These are phyloP conservation scores for Epicoccum nigrum DNA, from an alignment of 2,329 filamentous ascomycete genomes.

Conservation along the genomic window DNA sequence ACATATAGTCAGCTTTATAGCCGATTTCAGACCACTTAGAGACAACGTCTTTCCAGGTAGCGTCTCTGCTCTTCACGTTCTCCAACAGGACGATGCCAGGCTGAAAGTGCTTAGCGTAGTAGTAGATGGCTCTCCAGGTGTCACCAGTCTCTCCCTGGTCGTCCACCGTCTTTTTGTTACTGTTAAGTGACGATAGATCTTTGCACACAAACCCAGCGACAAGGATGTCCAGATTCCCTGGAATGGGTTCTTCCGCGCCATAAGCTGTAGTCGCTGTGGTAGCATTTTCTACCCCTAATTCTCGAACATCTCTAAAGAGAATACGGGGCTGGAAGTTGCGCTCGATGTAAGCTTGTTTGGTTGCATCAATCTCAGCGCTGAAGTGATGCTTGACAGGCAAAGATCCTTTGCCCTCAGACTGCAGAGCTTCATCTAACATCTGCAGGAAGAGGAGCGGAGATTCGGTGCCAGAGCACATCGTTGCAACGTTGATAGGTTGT, in stretches of 20 bases:
- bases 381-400: slow-evolving; percentile 49
- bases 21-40: slow-evolving; percentile 55
- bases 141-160: slow-evolving; percentile 68
- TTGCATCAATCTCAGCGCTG: slow-evolving; percentile 54
- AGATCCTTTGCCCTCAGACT: slow-evolving; percentile 9
- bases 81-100: slow-evolving; percentile 73
- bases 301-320: slow-evolving; percentile 54
- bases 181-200: slow-evolving; percentile 74
- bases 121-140: slow-evolving; percentile 68
- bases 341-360: slow-evolving; percentile 57
- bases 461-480: slow-evolving; percentile 81
- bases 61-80: slow-evolving; percentile 63
- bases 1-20: slow-evolving; percentile 60
- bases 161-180: slow-evolving; percentile 56
- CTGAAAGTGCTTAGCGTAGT: slow-evolving; percentile 60
- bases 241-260: slow-evolving; percentile 64
- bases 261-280: slow-evolving; percentile 67
- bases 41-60: slow-evolving; percentile 65
- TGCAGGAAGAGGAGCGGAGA: slow-evolving; percentile 71
- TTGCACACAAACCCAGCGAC: slow-evolving; percentile 78
- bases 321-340: slow-evolving; percentile 51
- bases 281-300: slow-evolving; percentile 54
- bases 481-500: slow-evolving; percentile 63
- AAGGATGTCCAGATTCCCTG: slow-evolving; percentile 66
- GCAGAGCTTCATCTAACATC: slow-evolving; percentile 53